Conservation (phyloP, 176 grass and related monocot genomes). For the Carex pumila region DNA sequence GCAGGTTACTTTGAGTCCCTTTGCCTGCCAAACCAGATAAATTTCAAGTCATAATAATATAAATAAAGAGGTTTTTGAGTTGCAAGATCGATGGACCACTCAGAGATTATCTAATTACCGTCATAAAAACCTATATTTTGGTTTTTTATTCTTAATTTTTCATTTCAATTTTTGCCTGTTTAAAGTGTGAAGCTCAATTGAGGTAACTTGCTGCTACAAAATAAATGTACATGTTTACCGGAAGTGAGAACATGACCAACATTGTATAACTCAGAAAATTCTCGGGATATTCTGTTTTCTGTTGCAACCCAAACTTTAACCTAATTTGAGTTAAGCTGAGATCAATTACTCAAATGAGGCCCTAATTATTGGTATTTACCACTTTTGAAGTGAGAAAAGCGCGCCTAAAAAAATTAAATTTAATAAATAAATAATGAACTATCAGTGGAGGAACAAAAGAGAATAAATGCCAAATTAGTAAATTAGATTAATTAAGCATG, state of each 20-base stretch:
- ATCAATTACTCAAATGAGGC: not conserved
- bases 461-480: not conserved
- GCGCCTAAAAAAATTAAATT: not conserved
- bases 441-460: not conserved
- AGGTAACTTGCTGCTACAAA: not conserved
- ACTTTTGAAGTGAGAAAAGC: not conserved
- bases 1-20: conserved; percentile 79
- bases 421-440: not conserved
- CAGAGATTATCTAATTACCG: not conserved
- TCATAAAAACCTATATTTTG: not conserved
- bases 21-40: conserved; percentile 37
- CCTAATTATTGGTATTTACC: not conserved
- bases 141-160: not conserved
- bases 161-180: not conserved
- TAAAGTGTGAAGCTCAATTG: not conserved
- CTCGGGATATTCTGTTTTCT: not conserved
- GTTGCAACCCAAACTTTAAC: not conserved
- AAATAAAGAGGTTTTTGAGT: not conserved
- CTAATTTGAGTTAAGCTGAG: not conserved
- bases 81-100: not conserved
- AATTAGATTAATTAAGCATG: not conserved
- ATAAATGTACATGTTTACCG: not conserved
- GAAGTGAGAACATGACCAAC: not conserved
- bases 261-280: not conserved
- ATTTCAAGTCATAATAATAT: not conserved